Base-by-base conservation (phyloP, 2,329 filamentous ascomycete species). In the Phyllosticta citribraziliensis region DNA sequence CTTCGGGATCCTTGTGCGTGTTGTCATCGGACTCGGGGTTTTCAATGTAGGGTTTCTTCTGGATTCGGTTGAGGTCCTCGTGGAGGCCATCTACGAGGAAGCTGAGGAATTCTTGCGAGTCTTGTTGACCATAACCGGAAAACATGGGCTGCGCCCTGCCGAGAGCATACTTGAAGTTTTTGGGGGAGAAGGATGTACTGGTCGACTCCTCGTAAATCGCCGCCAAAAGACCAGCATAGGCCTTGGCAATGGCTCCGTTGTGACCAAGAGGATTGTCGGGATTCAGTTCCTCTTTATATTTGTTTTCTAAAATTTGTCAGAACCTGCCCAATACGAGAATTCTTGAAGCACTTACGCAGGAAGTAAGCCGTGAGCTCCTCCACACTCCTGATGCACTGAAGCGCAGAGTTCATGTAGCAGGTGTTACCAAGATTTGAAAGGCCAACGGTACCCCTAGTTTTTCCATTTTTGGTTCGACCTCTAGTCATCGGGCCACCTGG, bases 351-450 rank as follows among this genome's bases (percentile, higher is more conserved):
- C 79, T 74, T 71, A 69, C 74, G 80, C 56, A 97, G 75, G 74
- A 99, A 97, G 74, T 96, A 99, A 69, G 91, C 87, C 5, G 91
- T 93, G 65, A 99, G 78, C 74, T 99, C 94, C 70, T 96, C 90
- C 0, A 97, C 91, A 67, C 90, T 95, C 57, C 93, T 86, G 57
- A 99, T 84, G 72, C 94, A 99, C 72, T 99, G 94, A 60, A 97
- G 79, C 10, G 94, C 94, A 22, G 93, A 96, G 74, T 97, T 97
- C 92, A 97, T 97, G 76, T 99, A 99, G 75, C 94, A 99, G 0
- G 94, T 97, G 70, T 99, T 99, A 56, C 94, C 94, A 14, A 99
- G 78, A 70, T 99, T 99, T 65, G 84, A 85, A 58, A 99, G 78
- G 35, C 94, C 94, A 52, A 92, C 88, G 51, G 87, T 88, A 33